Evolutionary conservation across 2,329 filamentous ascomycete genomes (phyloP).

Genomic region (Phaeosphaeriaceae sp.): DNA sequence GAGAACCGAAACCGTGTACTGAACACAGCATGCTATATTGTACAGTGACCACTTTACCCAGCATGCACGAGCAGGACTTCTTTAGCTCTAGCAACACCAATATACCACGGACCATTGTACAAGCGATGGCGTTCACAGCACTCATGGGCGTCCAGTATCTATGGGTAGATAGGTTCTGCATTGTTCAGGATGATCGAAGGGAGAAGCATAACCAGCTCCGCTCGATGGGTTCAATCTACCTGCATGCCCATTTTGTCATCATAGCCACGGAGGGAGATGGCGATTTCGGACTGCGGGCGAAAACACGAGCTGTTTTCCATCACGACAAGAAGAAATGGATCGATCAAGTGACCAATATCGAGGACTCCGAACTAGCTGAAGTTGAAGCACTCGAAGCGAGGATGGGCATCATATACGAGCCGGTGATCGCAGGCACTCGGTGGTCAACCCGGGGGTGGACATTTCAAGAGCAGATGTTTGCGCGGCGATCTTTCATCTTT

Average conservation of each 20-base stretch:
- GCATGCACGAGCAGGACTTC: too few species aligned
- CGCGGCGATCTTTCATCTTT: background rate
- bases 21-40: too few species aligned
- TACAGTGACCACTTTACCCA: too few species aligned
- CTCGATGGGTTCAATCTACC: background rate
- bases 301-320: too few species aligned
- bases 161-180: background rate
- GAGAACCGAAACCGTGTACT: too few species aligned
- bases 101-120: background rate
- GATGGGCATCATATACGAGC: background rate
- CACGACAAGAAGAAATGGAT: background rate
- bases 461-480: background rate
- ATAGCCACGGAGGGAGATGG: background rate
- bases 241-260: background rate
- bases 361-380: background rate
- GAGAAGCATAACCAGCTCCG: background rate
- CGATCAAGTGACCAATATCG: background rate
- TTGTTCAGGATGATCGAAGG: background rate
- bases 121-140: background rate
- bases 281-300: background rate
- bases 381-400: background rate
- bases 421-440: background rate
- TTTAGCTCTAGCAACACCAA: too few species aligned
- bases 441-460: background rate
- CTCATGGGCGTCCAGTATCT: background rate